Base-by-base conservation (phyloP, 2,329 filamentous ascomycete species). In the Meredithiella fracta region DNA sequence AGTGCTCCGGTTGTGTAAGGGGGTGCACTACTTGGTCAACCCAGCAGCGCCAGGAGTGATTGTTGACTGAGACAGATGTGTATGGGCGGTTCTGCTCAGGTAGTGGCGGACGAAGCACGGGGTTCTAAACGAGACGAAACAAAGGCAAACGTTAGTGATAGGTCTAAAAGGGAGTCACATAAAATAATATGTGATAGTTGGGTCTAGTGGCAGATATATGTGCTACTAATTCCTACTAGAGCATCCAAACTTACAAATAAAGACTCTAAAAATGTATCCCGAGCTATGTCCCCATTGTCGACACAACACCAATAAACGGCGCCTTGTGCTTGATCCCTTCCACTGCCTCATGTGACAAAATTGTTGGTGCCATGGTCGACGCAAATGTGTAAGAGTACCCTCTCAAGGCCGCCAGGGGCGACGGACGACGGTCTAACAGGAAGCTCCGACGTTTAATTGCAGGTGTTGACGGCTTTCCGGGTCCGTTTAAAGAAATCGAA, bases 21-120 rank as follows among this genome's bases (percentile, higher is more conserved):
- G 57, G 57, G 53, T 58, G 47, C 14, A 58, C 57, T 11, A 58
- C 57, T 37, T 55, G 49, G 40, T 55, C 57, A 25, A 58, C 57
- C 57, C 57, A 58, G 49, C 57, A 58, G 17, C 53, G 53, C 57
- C 57, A 58, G 14, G 38, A 20, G 22, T 51, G 53, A 29, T 56
- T 37, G 23, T 58, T 42, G 15, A 58, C 31, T 4, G 49, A 51
- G 3, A 58, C 53, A 14, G 40, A 53, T 20, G 57, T 58, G 42
- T 58, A 58, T 14, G 57, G 53, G 5, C 29, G 49, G 8, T 7
- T 31, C 6, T 58, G 50, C n/a, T 50, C 40, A 25, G 29, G 23
- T 4, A 29, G 29, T 34, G 56, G 47, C 25, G 57, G 50, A 20
- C 37, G 34, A 29, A 53, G 7, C 14, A n/a, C 17, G 31, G 51